Conservation (phyloP, 345 rosid genomes). For the Salix brachista region DNA sequence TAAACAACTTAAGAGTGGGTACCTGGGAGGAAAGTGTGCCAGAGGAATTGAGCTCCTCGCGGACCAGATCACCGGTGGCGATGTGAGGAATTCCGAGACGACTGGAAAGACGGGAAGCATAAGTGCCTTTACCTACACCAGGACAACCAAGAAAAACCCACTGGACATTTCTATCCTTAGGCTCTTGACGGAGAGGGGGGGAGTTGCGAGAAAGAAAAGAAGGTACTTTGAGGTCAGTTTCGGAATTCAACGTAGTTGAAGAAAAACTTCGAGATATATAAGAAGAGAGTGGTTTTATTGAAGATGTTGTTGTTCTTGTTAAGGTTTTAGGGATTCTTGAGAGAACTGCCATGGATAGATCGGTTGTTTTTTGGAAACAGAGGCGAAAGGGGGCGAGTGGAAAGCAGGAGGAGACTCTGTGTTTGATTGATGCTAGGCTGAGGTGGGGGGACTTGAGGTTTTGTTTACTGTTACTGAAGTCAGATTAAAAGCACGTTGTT, state of each 20-base stretch:
- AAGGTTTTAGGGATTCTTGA: neutral
- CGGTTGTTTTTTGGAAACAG: neutral
- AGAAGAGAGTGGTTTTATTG: neutral
- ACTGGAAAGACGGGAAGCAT: constrained; percentile 81
- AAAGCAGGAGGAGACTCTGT: neutral
- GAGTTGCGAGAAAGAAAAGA: constrained; percentile 20
- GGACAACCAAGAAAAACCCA: constrained; percentile 99
- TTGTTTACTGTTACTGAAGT: no score
- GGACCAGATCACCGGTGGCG: constrained; percentile 98
- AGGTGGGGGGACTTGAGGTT: no score
- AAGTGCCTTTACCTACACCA: constrained; percentile 97
- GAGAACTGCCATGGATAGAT: constrained; percentile 10
- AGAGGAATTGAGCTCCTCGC: constrained; percentile 77
- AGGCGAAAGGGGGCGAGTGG: neutral
- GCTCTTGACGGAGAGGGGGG: constrained; percentile 19
- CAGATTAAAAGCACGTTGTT: neutral
- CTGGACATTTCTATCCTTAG: constrained; percentile 51
- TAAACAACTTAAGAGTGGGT: neutral
- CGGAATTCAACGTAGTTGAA: constrained; percentile 35
- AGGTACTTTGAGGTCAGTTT: constrained; percentile 32
- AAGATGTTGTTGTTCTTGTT: neutral
- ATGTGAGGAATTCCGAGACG: constrained; percentile 90
- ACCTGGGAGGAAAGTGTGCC: constrained; percentile 84
- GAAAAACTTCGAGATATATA: constrained; percentile 12
- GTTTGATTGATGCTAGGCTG: neutral